Base-by-base conservation (phyloP, 768 basidiomycete species). In the Mycena alexandri region DNA sequence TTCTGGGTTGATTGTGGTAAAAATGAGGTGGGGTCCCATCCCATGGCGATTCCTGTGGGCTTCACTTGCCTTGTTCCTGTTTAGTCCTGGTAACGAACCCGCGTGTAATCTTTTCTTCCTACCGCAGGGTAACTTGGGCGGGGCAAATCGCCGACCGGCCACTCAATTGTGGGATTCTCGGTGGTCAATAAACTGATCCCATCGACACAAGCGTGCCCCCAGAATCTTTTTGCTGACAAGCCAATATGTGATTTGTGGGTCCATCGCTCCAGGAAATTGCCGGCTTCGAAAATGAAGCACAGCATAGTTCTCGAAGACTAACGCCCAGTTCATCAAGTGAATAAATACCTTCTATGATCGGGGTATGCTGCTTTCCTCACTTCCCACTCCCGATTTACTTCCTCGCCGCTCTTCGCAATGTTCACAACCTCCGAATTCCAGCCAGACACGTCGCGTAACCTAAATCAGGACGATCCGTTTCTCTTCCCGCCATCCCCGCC, bases 281-380 rank as follows among this genome's bases (percentile, higher is more conserved):
- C 47, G 47, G 34, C 5, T 29, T 29, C 13, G 19, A 36, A 56
- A 58, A 58, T 63, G 61, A 22, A 63, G 43, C 63, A 64, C 47
- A 29, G 55, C 53, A 44, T 36, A 33, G 34, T n/a, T n/a, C n/a
- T 44, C 8, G n/a, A 34, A 19, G 19, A 34, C 42, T 48, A 36
- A 10, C 48, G 48, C 56, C 46, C 63, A 46, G 34, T 42, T 47
- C 57, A 46, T 3, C 29, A n/a, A 17, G 8, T 19, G 9, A 33
- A 53, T 65, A 65, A 65, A 65, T 65, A 65, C 50, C 64, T 34
- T 56, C 55, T 17, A 38, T 65, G 57, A 53, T 59, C 43, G 51
- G 42, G 10, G 14, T 42, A 33, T 59, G 51, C 53, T 64, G 11
- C 47, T 43, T 22, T 48, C 24, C 16, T 41, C 24, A 33, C 48